Conservation (phyloP, 805 yeast species). For the Wickerhamomyces ciferrii region DNA sequence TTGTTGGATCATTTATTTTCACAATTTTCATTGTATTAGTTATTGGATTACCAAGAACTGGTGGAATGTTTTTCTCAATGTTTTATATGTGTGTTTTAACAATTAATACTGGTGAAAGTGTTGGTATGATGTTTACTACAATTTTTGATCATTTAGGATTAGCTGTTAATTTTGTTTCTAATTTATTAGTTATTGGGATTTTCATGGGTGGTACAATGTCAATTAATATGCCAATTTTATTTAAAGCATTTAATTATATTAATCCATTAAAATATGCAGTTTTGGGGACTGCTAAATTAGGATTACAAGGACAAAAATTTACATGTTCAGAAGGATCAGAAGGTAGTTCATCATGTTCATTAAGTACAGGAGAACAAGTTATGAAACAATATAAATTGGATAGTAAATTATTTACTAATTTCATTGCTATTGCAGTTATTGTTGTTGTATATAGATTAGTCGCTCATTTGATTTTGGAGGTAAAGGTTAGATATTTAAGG, state of each 20-base stretch:
- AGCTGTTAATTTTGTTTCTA: constrained; percentile 69
- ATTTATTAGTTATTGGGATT: constrained; percentile 62
- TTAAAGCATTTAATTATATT: constrained; percentile 68
- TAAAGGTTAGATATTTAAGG: constrained; percentile 5
- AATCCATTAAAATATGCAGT: constrained; percentile 68
- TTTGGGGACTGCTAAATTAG: constrained; percentile 50
- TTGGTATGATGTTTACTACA: constrained; percentile 78
- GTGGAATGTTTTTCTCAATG: constrained; percentile 61
- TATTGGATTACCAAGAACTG: constrained; percentile 66
- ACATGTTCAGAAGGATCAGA: constrained; percentile 34
- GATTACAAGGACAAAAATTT: constrained; percentile 45
- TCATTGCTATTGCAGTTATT: constrained; percentile 28
- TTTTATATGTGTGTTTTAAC: constrained; percentile 43
- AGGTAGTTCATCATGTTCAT: constrained; percentile 38
- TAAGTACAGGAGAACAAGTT: constrained; percentile 51
- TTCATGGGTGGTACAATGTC: constrained; percentile 87
- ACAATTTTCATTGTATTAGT: constrained; percentile 62
- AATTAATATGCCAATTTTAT: constrained; percentile 62
- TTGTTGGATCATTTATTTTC: constrained; percentile 52
- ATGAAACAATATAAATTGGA: constrained; percentile 38
- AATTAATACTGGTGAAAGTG: constrained; percentile 71
- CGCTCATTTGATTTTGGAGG: constrained; percentile 23
- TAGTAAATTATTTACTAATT: constrained; percentile 26
- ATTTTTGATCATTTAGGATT: constrained; percentile 71
- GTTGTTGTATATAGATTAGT: constrained; percentile 34